phyloP scores from a whole-genome alignment of 345 rosid species.

The Sisymbrium altissimum region DNA sequence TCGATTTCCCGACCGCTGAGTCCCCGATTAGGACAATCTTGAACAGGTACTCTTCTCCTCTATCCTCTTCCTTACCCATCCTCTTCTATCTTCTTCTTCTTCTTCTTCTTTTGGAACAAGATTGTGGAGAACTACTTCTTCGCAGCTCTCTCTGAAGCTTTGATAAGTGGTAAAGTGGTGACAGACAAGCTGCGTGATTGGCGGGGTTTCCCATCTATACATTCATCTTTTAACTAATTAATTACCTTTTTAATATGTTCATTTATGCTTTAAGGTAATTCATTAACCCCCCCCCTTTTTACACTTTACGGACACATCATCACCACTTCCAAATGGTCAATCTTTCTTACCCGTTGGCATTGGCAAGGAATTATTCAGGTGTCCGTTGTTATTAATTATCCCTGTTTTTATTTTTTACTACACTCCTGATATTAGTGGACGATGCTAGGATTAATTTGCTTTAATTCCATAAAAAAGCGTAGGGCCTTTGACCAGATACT shows the following conservation, averaged over 20 bases:
- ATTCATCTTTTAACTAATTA: neutral
- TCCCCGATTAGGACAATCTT: slow-evolving; percentile 92
- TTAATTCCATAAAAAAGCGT: neutral
- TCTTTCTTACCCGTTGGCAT: neutral
- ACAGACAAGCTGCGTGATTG: slow-evolving; percentile 52
- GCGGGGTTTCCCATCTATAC: slow-evolving; percentile 33
- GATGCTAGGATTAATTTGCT: neutral
- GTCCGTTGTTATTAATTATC: neutral
- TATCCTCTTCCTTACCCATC: slow-evolving; percentile 52
- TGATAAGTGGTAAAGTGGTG: slow-evolving; percentile 31
- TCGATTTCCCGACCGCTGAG: slow-evolving; percentile 94
- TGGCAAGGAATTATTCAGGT: neutral
- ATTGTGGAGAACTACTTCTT: neutral
- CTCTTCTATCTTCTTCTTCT: slow-evolving; percentile 3
- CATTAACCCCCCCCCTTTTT: neutral
- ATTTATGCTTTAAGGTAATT: neutral
- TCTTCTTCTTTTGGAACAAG: too few relatives aligned
- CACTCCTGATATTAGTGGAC: neutral
- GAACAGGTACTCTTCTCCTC: slow-evolving; percentile 76
- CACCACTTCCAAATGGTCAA: too few relatives aligned
- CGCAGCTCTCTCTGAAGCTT: neutral
- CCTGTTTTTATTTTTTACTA: neutral
- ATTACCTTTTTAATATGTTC: neutral
- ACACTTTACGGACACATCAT: neutral
- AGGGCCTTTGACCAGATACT: too few relatives aligned